Conservation (phyloP, 352 stramenopile species). For the Globisporangium abappressorium region DNA sequence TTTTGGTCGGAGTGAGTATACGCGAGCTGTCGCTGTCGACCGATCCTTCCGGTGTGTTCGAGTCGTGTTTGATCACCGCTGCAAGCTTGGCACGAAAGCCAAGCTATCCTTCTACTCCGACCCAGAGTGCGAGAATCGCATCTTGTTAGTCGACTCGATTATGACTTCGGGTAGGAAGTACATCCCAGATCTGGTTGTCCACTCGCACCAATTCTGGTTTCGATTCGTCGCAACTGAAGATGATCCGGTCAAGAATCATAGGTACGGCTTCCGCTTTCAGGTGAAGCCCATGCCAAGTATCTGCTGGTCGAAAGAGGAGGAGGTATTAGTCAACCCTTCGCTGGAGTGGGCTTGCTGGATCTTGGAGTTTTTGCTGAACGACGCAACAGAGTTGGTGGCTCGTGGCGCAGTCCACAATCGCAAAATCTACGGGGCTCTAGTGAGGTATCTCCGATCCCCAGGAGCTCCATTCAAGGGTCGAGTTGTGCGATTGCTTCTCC, state of each 20-base stretch:
- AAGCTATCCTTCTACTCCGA: conserved; percentile 77
- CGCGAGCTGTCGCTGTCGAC: conserved; percentile 48
- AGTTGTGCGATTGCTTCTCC: conserved; percentile 70
- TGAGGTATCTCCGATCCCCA: conserved; percentile 76
- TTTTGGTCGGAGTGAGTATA: conserved; percentile 80
- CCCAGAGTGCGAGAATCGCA: conserved; percentile 51
- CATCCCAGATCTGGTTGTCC: conserved; percentile 68
- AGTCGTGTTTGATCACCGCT: conserved; percentile 81
- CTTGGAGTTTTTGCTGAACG: conserved; percentile 75
- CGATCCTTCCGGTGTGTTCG: conserved; percentile 59
- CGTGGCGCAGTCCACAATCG: conserved; percentile 76
- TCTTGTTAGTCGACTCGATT: conserved; percentile 48
- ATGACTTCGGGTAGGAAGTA: conserved; percentile 33
- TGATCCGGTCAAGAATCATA: conserved; percentile 48
- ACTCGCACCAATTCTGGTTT: conserved; percentile 82
- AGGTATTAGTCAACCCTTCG: conserved; percentile 71
- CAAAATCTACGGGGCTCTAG: conserved; percentile 76
- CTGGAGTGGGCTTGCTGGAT: conserved; percentile 88
- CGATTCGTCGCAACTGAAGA: conserved; percentile 72
- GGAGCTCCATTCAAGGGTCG: conserved; percentile 78
- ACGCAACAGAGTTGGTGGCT: conserved; percentile 59
- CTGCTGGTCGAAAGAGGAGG: conserved; percentile 72
- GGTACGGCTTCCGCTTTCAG: conserved; percentile 83
- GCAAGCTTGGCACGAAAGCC: conserved; percentile 61
- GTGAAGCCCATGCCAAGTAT: conserved; percentile 79